Base-by-base conservation (phyloP, 139 green algal genomes). In the Chlorella vulgaris region DNA sequence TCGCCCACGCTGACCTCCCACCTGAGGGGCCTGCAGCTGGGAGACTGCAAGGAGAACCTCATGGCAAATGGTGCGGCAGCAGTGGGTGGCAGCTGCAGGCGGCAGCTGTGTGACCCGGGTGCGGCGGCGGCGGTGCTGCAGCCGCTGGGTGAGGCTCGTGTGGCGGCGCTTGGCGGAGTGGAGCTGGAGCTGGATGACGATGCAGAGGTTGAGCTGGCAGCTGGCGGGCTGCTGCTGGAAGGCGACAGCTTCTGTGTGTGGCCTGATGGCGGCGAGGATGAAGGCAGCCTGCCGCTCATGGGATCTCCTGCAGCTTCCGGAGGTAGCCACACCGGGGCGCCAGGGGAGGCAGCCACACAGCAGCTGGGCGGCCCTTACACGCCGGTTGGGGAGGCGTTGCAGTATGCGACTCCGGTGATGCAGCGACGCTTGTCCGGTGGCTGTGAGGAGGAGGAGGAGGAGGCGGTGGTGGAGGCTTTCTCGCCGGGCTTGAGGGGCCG, bases 381-480 rank as follows among this genome's bases (percentile, higher is more conserved):
- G 15, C 33, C 38, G 39, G 39, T 24, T 40, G 40, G 26, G 40
- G 68, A 21, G 24, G 68, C 47, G n/a, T n/a, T n/a, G n/a, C n/a
- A n/a, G n/a, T n/a, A n/a, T n/a, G n/a, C n/a, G n/a, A n/a, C n/a
- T n/a, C n/a, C n/a, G n/a, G n/a, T n/a, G n/a, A n/a, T n/a, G n/a
- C n/a, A n/a, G n/a, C n/a, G n/a, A n/a, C n/a, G n/a, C n/a, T n/a
- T n/a, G n/a, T n/a, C n/a, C n/a, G 67, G 38, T 15, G 39, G 4
- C 67, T 0, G 70, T 1, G 8, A 43, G 29, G 70, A 5, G 24
- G 42, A 5, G 10, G 76, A 28, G 22, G 31, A 24, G 33, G 62
- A 7, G 15, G 29, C 47, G 3, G 13, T 22, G 33, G 35, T 81
- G 31, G 80, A 90, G 33, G 84, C 86, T 62, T 90, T 90, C 35